Evolutionary conservation across 208 protist genomes (phyloP).

Genomic region (Trypanosoma boissoni): DNA sequence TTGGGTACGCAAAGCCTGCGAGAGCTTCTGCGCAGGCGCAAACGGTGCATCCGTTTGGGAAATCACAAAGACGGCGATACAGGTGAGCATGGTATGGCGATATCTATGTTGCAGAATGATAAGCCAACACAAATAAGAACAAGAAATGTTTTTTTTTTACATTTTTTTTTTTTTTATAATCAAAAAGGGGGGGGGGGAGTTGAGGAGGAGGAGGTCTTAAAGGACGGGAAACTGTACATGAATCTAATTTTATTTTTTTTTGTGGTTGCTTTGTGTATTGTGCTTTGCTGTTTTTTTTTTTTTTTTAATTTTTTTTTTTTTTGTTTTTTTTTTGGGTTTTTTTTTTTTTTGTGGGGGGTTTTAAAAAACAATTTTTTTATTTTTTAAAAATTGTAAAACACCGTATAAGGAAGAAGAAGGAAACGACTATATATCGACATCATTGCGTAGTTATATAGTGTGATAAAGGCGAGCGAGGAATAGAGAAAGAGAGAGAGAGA

Average conservation of each 20-base stretch:
- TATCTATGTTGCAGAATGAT: neutral
- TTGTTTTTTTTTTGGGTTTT: slow-evolving; percentile 10
- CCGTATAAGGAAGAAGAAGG: no score
- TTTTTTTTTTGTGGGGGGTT: neutral
- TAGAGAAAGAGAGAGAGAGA: neutral
- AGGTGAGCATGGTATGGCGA: neutral
- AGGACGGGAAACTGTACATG: no score
- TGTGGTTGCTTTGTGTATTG: no score
- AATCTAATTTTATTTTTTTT: no score
- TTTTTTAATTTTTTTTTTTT: slow-evolving; percentile 1
- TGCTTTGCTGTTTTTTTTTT: neutral
- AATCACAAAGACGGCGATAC: no score
- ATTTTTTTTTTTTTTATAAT: no score
- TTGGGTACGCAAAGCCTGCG: neutral
- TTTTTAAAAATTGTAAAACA: no score
- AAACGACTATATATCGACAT: no score
- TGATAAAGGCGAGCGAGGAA: neutral
- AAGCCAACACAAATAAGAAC: neutral
- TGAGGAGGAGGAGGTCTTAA: no score
- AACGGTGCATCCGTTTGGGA: neutral
- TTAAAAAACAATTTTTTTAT: no score
- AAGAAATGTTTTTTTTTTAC: neutral
- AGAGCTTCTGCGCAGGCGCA: neutral
- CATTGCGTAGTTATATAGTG: no score
- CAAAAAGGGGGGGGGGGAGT: no score